These are phyloP conservation scores for Phaeoacremonium minimum DNA, from an alignment of 2,329 filamentous ascomycete genomes.

Conservation along the genomic window DNA sequence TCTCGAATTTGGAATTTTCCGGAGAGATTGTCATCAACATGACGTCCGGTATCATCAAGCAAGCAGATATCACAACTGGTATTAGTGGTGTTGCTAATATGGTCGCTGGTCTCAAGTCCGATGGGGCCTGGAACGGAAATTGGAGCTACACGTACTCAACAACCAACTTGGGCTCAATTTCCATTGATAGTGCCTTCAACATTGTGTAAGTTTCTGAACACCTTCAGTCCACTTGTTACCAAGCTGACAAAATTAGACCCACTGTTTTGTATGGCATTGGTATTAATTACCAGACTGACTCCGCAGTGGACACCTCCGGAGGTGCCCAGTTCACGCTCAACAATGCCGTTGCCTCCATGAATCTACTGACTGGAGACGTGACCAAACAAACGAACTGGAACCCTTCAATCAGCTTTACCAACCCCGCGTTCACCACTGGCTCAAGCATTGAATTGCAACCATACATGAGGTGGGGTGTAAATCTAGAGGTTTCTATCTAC, in stretches of 20 bases:
- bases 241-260: too few relatives aligned
- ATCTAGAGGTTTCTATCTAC: background rate
- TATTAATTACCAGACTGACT: background rate
- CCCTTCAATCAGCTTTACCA: conserved; percentile 1
- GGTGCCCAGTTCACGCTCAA: conserved; percentile 1
- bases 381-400: background rate
- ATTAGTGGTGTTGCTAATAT: conserved; percentile 1
- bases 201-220: too few relatives aligned
- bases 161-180: background rate
- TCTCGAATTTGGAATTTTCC: conserved; percentile 1
- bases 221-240: too few relatives aligned
- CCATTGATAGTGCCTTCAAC: background rate
- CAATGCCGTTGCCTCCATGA: background rate
- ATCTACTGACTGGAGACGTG: background rate
- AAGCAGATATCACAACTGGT: background rate
- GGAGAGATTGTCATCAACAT: conserved; percentile 1
- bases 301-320: background rate
- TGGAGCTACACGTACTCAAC: conserved; percentile 1
- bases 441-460: background rate
- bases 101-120: background rate
- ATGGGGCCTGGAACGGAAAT: background rate
- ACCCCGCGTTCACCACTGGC: background rate
- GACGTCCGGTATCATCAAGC: background rate
- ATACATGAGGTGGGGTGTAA: background rate
- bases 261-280: background rate